phyloP scores from a whole-genome alignment of 371 early-diverging fungal genomes.

The Mortierella sp. region DNA sequence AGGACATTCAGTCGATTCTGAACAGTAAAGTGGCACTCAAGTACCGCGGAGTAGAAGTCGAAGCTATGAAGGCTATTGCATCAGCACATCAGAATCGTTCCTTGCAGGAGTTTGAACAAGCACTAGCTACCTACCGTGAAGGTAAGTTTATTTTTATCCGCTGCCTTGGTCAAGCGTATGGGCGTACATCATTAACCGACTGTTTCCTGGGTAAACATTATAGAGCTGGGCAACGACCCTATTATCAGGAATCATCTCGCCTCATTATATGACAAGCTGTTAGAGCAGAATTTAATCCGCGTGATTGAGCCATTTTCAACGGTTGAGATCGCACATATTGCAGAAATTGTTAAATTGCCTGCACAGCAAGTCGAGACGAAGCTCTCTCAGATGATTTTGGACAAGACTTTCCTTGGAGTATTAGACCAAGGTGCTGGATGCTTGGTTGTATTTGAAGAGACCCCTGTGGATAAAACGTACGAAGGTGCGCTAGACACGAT shows the following conservation, averaged over 20 bases:
- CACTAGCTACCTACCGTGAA: conserved; percentile 84
- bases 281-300: conserved; percentile 96
- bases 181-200: background rate
- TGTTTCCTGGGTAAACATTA: background rate
- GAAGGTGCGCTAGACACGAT: conserved; percentile 92
- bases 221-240: conserved; percentile 91
- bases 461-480: conserved; percentile 90
- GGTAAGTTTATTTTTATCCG: conserved; percentile 60
- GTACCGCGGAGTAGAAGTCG: conserved; percentile 86
- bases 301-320: conserved; percentile 98
- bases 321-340: conserved; percentile 96
- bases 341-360: conserved; percentile 93
- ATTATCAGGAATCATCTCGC: conserved; percentile 93
- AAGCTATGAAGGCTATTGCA: conserved; percentile 95
- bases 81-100: conserved; percentile 95
- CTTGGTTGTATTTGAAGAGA: conserved; percentile 94
- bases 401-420: conserved; percentile 95
- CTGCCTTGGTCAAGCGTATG: background rate
- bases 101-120: conserved; percentile 93
- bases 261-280: conserved; percentile 95
- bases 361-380: conserved; percentile 94
- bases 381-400: conserved; percentile 99
- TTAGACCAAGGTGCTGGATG: conserved; percentile 98
- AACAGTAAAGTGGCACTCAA: conserved; percentile 85
- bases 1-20: conserved; percentile 89